Evolutionary conservation across 306 rosid genomes (phyloP).

Genomic region (Castanea mollissima): DNA sequence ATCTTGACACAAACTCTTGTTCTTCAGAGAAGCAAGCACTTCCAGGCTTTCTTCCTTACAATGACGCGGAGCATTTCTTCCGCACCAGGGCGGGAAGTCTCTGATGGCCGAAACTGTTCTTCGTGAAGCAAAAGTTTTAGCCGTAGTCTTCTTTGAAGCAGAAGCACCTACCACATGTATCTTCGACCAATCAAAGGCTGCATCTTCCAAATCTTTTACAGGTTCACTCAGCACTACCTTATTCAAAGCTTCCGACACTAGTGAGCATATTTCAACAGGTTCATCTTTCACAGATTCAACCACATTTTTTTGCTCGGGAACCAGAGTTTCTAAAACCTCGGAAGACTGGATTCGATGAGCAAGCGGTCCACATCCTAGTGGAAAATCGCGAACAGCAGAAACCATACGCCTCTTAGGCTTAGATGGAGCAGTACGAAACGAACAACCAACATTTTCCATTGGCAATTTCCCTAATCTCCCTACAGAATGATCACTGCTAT

Average conservation of each 20-base stretch:
- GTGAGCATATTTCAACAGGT: background rate
- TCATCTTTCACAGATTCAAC: no score
- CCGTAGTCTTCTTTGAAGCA: slow-evolving; percentile 25
- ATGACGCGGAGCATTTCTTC: slow-evolving; percentile 49
- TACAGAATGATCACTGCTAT: slow-evolving; percentile 33
- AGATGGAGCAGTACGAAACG: slow-evolving; percentile 8
- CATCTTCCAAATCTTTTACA: slow-evolving; percentile 23
- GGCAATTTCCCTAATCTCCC: slow-evolving; percentile 27
- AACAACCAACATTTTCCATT: slow-evolving; percentile 43
- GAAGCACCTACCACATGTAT: slow-evolving; percentile 20
- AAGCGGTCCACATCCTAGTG: slow-evolving; percentile 66
- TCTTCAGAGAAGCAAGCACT: slow-evolving; percentile 15
- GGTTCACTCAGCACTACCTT: background rate
- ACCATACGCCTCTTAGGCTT: slow-evolving; percentile 46
- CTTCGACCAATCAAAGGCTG: slow-evolving; percentile 25
- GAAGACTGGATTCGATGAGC: slow-evolving; percentile 19
- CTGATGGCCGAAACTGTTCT: slow-evolving; percentile 70
- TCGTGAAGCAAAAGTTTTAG: slow-evolving; percentile 53
- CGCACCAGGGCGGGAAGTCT: slow-evolving; percentile 72
- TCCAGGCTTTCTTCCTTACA: slow-evolving; percentile 22
- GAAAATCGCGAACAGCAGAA: slow-evolving; percentile 75
- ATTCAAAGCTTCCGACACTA: slow-evolving; percentile 12
- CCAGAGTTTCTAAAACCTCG: no score
- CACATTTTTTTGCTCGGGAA: slow-evolving; percentile 4
- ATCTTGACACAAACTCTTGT: slow-evolving; percentile 24